A percentile compares a stretch with the other conserved stretches of the same genome.
Conservation (phyloP, 495 filamentous ascomycete genomes). For the Aspergillus nanangensis region DNA sequence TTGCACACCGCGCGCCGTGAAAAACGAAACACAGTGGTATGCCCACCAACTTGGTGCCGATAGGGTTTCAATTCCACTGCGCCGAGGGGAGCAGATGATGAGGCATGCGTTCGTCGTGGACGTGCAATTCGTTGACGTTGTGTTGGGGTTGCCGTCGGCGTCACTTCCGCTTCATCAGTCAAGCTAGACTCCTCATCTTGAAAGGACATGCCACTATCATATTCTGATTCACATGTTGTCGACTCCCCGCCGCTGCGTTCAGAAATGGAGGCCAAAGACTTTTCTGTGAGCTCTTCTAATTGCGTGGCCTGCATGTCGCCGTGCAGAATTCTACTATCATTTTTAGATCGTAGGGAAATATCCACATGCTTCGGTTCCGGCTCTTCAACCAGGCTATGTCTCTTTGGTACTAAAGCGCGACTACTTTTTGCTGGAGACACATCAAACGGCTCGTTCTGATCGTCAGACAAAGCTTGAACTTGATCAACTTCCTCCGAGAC, state of each 20-base stretch:
- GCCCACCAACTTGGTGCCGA: slow-evolving; percentile 93
- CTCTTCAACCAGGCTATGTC: slow-evolving; percentile 25
- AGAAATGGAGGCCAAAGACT: slow-evolving; percentile 31
- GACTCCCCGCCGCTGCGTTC: slow-evolving; percentile 36
- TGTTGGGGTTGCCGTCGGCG: slow-evolving; percentile 56
- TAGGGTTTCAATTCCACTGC: slow-evolving; percentile 97
- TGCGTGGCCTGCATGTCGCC: slow-evolving; percentile 42
- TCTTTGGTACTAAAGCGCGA: slow-evolving; percentile 29
- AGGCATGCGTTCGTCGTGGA: slow-evolving; percentile 24
- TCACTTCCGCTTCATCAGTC: slow-evolving; percentile 55
- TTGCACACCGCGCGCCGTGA: slow-evolving; percentile 95
- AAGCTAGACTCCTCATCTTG: slow-evolving; percentile 48
- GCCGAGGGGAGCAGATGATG: slow-evolving; percentile 62
- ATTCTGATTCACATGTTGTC: slow-evolving; percentile 58
- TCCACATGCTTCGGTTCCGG: slow-evolving; percentile 47
- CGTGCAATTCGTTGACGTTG: slow-evolving; percentile 30
- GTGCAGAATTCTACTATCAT: slow-evolving; percentile 56
- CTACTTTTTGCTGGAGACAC: slow-evolving; percentile 28
- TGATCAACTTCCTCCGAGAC: slow-evolving; percentile 30
- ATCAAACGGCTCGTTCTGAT: slow-evolving; percentile 30
- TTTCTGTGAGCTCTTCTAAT: slow-evolving; percentile 29
- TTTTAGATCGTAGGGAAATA: slow-evolving; percentile 58
- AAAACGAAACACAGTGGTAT: slow-evolving; percentile 94
- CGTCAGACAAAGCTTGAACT: slow-evolving; percentile 45
- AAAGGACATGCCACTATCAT: slow-evolving; percentile 47